These are phyloP conservation scores for Colletotrichum tofieldiae DNA, from an alignment of 2,329 filamentous ascomycete species.

Conservation along the genomic window DNA sequence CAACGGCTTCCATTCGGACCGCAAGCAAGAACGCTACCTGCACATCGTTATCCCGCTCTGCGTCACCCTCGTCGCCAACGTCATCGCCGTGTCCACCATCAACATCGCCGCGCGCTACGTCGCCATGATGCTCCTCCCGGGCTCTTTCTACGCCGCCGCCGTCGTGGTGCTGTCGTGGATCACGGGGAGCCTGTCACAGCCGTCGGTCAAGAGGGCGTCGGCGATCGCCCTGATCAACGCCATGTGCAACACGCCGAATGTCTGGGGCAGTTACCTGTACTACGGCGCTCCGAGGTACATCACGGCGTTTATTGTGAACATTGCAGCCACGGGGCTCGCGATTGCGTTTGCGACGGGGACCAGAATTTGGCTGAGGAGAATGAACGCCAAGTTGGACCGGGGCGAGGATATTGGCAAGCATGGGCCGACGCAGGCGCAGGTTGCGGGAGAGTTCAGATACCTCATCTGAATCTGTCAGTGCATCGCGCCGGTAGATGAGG, in stretches of 20 bases:
- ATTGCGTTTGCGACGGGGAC: slow-evolving; percentile 49
- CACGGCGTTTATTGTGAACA: slow-evolving; percentile 49
- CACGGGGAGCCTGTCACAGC: slow-evolving; percentile 47
- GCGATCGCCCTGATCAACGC: slow-evolving; percentile 51
- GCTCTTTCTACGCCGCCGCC: slow-evolving; percentile 47
- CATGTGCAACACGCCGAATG: slow-evolving; percentile 50
- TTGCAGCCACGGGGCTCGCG: slow-evolving; percentile 48
- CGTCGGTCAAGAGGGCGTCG: slow-evolving; percentile 47
- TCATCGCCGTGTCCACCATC: slow-evolving; percentile 77
- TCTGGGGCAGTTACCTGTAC: slow-evolving; percentile 50
- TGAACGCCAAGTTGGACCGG: slow-evolving; percentile 49
- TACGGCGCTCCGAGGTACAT: slow-evolving; percentile 47
- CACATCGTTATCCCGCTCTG: slow-evolving; percentile 76
- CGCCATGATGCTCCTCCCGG: slow-evolving; percentile 58
- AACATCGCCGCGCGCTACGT: slow-evolving; percentile 75
- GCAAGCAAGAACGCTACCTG: slow-evolving; percentile 79
- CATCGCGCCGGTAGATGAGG: no score
- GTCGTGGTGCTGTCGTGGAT: slow-evolving; percentile 51
- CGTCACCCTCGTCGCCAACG: slow-evolving; percentile 75
- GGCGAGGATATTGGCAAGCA: slow-evolving; percentile 48
- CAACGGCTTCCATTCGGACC: slow-evolving; percentile 75
- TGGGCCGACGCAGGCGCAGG: slow-evolving; percentile 49
- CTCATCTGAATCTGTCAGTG: slow-evolving; percentile 23
- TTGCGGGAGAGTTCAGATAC: slow-evolving; percentile 49
- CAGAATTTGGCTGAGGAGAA: slow-evolving; percentile 47